A percentile compares a stretch with the other conserved stretches of the same genome.
phyloP scores from a whole-genome alignment of 176 grass and related monocot genomes.

The Miscanthus lutarioriparius region DNA sequence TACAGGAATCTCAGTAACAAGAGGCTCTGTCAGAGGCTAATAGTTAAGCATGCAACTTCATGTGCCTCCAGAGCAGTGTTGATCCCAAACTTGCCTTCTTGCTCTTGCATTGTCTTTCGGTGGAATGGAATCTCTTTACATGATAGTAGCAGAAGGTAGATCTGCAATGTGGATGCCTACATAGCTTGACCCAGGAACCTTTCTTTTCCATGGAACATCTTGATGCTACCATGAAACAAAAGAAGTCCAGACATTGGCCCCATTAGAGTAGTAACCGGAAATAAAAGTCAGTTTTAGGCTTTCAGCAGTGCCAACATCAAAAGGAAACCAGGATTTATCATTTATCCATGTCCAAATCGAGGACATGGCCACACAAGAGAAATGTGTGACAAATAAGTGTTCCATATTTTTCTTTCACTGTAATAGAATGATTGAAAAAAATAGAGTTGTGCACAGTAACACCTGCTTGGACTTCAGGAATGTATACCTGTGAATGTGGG shows the following conservation, averaged over 20 bases:
- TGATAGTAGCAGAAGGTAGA: background rate
- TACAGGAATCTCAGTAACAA: background rate
- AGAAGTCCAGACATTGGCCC: background rate
- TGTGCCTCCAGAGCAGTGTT: background rate
- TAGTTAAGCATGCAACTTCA: background rate
- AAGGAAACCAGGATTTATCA: background rate
- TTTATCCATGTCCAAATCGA: background rate
- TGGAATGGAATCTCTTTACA: background rate
- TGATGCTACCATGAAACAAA: background rate
- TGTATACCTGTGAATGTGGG: background rate
- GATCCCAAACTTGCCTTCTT: background rate
- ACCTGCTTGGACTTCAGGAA: constrained; percentile 7
- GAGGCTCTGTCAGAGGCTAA: background rate
- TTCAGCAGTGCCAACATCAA: background rate
- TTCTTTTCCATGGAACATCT: background rate
- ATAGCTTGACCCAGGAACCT: background rate
- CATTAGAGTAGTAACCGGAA: constrained; percentile 5
- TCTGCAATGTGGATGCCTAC: background rate
- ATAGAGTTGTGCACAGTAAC: background rate
- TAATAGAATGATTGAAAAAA: constrained; percentile 11
- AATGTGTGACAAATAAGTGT: background rate
- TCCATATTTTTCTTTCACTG: background rate
- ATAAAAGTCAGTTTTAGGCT: constrained; percentile 8
- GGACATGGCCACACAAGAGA: constrained; percentile 9
- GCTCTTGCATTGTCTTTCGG: background rate